Percentiles rank a stretch among this genome's conserved stretches.
phyloP scores from a whole-genome alignment of 805 yeast species.

The Helenozyma rhizophorensis region DNA sequence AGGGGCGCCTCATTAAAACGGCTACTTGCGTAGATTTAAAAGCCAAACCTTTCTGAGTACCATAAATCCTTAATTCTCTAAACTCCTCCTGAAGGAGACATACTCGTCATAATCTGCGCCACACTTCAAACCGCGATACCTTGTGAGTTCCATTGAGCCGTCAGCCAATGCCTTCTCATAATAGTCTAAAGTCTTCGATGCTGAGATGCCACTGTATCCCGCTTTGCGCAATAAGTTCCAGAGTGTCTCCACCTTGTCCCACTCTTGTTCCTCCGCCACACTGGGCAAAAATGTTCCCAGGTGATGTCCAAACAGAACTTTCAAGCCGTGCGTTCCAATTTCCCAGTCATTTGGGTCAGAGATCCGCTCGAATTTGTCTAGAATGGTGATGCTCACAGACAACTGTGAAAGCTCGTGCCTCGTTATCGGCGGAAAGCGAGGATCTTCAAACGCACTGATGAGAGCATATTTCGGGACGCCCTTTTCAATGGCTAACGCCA shows the following conservation, averaged over 20 bases:
- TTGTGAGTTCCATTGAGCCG: constrained; percentile 30
- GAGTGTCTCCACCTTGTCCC: constrained; percentile 73
- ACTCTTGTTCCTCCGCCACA: constrained; percentile 83
- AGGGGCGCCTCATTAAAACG: too few relatives aligned
- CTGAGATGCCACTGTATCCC: constrained; percentile 30
- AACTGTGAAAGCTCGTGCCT: constrained; percentile 49
- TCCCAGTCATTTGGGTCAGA: constrained; percentile 65
- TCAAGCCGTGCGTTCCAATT: constrained; percentile 79
- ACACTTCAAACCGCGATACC: constrained; percentile 35
- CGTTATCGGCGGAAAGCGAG: constrained; percentile 67
- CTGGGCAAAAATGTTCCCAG: constrained; percentile 88
- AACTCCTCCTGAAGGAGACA: not conserved
- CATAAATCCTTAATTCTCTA: not conserved
- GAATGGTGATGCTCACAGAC: constrained; percentile 59
- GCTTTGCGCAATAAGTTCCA: constrained; percentile 71
- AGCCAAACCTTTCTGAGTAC: not conserved
- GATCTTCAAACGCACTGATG: constrained; percentile 65
- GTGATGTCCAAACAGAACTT: constrained; percentile 46
- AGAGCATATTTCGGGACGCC: constrained; percentile 65
- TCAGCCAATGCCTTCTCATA: constrained; percentile 25
- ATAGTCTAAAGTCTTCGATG: constrained; percentile 17
- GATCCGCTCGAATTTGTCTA: constrained; percentile 54
- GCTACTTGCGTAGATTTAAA: too few relatives aligned
- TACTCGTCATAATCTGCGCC: constrained; percentile 23
- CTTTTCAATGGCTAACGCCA: constrained; percentile 42